phyloP scores from a whole-genome alignment of 202 grass and related monocot genomes.

The Hordeum pubiflorum region DNA sequence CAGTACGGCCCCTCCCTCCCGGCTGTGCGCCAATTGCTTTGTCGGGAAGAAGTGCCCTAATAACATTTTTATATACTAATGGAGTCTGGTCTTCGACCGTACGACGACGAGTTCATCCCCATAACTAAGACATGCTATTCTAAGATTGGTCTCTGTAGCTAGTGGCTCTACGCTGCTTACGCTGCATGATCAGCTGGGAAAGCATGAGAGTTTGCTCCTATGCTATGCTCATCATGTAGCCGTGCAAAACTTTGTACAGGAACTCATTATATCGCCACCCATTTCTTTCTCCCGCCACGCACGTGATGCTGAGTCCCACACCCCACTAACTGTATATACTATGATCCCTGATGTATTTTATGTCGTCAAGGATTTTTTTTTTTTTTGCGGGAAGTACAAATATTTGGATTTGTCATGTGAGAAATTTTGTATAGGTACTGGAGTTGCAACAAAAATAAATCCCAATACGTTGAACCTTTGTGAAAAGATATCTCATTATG shows the following conservation, averaged over 20 bases:
- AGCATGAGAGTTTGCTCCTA: not conserved
- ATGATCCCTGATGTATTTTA: too few relatives aligned
- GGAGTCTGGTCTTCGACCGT: slow-evolving; percentile 32
- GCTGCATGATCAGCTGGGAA: not conserved
- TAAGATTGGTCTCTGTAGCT: not conserved
- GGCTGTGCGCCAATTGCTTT: slow-evolving; percentile 28
- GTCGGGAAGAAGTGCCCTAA: slow-evolving; percentile 9
- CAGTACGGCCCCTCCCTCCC: not conserved
- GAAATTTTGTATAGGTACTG: not conserved
- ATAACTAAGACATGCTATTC: slow-evolving; percentile 27
- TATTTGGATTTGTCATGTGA: not conserved
- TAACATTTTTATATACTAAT: not conserved
- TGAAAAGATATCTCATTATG: too few relatives aligned
- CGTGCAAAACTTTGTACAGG: not conserved
- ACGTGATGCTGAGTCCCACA: not conserved
- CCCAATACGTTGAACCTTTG: too few relatives aligned
- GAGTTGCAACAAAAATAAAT: too few relatives aligned
- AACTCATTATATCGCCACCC: not conserved
- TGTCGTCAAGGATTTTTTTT: not conserved
- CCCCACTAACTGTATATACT: not conserved
- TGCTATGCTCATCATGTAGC: not conserved
- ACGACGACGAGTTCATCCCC: slow-evolving; percentile 3
- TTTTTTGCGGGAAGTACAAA: not conserved
- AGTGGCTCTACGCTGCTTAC: not conserved
- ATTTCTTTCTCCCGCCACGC: too few relatives aligned